These are phyloP conservation scores for Sphagnum tenellum DNA, from an alignment of 225 moss, liverwort and hornwort genomes.

Conservation along the genomic window DNA sequence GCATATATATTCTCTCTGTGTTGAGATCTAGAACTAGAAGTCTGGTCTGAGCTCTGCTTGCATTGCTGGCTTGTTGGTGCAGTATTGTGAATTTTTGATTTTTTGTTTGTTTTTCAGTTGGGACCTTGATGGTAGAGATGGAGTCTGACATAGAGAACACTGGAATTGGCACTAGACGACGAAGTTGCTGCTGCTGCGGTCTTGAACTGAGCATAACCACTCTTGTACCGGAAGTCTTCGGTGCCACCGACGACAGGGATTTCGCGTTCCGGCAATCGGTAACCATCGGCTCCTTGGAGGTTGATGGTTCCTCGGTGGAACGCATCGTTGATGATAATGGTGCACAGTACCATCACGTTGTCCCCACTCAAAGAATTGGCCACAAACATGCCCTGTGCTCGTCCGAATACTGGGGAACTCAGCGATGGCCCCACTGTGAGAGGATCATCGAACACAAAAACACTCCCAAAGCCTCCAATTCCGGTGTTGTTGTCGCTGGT, in stretches of 20 bases:
- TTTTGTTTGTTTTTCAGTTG: neutral
- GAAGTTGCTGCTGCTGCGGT: neutral
- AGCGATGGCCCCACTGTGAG: conserved; percentile 1
- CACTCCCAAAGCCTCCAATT: neutral
- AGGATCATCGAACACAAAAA: neutral
- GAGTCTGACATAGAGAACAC: neutral
- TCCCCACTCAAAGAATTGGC: neutral
- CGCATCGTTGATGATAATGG: neutral
- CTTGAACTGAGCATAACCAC: conserved; percentile 4
- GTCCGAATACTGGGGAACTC: conserved; percentile 1
- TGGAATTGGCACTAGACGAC: neutral
- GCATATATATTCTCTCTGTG: too few relatives aligned
- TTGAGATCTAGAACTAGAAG: too few relatives aligned
- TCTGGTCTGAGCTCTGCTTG: too few relatives aligned
- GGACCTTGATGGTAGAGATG: conserved; percentile 1
- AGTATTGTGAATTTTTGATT: too few relatives aligned
- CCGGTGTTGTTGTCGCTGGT: neutral
- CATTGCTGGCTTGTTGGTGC: too few relatives aligned
- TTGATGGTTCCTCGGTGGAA: conserved; percentile 1
- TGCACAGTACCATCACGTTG: conserved; percentile 1
- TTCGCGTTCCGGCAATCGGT: conserved; percentile 1
- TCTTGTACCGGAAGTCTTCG: conserved; percentile 2
- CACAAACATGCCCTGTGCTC: conserved; percentile 3
- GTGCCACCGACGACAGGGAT: neutral
- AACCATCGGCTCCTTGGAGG: conserved; percentile 1